phyloP scores from a whole-genome alignment of 1,284 basidiomycete species.

The Bondarzewia mesenterica region DNA sequence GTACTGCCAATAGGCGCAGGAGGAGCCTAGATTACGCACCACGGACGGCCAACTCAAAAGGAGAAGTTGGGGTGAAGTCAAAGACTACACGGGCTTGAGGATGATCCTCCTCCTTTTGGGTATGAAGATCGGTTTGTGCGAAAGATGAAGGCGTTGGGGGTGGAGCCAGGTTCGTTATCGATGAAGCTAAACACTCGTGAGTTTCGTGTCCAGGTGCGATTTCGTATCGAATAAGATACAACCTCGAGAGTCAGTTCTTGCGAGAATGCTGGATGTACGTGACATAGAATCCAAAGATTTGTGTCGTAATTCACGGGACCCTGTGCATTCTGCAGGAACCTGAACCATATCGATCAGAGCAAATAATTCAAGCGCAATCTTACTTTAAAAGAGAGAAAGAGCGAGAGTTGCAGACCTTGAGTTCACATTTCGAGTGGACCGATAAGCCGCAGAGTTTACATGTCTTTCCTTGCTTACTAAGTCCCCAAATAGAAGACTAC shows the following conservation, averaged over 20 bases:
- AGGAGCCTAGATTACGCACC: constrained; percentile 32
- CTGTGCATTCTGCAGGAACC: constrained; percentile 70
- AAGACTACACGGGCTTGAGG: constrained; percentile 58
- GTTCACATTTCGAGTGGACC: constrained; percentile 78
- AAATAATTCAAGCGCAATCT: no score
- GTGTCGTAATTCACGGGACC: constrained; percentile 17
- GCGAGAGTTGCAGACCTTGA: constrained; percentile 48
- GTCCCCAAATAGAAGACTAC: constrained; percentile 76
- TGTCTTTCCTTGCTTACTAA: constrained; percentile 78
- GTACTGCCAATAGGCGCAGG: constrained; percentile 2
- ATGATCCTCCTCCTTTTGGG: constrained; percentile 35
- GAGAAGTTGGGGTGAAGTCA: constrained; percentile 62
- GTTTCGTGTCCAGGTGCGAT: constrained; percentile 4
- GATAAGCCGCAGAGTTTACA: constrained; percentile 73
- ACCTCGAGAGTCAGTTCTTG: constrained; percentile 14
- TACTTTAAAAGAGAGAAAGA: no score
- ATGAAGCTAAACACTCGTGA: constrained; percentile 7
- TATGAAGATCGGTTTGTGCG: constrained; percentile 28
- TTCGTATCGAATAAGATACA: not conserved
- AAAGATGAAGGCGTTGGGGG: constrained; percentile 49
- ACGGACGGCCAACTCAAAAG: constrained; percentile 62
- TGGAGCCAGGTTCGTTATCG: constrained; percentile 12
- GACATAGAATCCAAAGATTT: constrained; percentile 9
- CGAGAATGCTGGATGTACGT: constrained; percentile 10
- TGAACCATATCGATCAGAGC: no score